Percentiles rank a stretch among this genome's conserved stretches.
Conservation (phyloP, 805 yeast species). For the Spathaspora sp. region DNA sequence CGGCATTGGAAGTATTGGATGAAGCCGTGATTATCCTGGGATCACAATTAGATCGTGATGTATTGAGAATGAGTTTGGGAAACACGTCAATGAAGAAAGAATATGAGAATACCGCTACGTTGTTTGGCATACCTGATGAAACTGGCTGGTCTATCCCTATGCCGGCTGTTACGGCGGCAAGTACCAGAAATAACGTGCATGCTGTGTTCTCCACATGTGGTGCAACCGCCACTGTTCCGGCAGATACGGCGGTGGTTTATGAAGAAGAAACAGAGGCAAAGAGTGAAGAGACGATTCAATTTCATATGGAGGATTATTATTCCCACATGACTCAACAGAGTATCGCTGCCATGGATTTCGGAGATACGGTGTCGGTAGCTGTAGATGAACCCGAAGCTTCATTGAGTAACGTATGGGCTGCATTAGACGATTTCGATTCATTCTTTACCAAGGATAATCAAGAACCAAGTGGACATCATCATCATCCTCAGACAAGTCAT, state of each 20-base stretch:
- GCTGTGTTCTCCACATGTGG: constrained; percentile 89
- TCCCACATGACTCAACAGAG: constrained; percentile 21
- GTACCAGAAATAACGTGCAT: constrained; percentile 89
- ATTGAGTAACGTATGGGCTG: constrained; percentile 88
- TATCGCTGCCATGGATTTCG: constrained; percentile 11
- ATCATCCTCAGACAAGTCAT: not conserved
- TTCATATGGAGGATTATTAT: constrained; percentile 59
- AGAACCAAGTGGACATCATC: constrained; percentile 8
- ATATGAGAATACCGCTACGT: constrained; percentile 79
- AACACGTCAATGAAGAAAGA: constrained; percentile 73
- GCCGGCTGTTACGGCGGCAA: constrained; percentile 88
- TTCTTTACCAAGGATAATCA: constrained; percentile 62
- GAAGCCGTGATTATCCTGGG: constrained; percentile 84
- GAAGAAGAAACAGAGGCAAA: constrained; percentile 31
- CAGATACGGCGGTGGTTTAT: constrained; percentile 28
- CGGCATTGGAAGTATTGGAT: constrained; percentile 86
- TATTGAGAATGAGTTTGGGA: constrained; percentile 87
- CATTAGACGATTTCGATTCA: constrained; percentile 82
- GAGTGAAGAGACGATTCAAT: constrained; percentile 42
- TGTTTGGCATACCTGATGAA: constrained; percentile 93
- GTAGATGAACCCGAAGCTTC: constrained; percentile 66
- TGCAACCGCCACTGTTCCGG: constrained; percentile 16
- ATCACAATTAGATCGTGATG: constrained; percentile 85
- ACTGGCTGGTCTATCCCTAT: constrained; percentile 97
- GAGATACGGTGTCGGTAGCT: constrained; percentile 47